A percentile compares a stretch with the other conserved stretches of the same genome.
phyloP scores from a whole-genome alignment of 495 filamentous ascomycete species.

The Talaromyces thailandensis region DNA sequence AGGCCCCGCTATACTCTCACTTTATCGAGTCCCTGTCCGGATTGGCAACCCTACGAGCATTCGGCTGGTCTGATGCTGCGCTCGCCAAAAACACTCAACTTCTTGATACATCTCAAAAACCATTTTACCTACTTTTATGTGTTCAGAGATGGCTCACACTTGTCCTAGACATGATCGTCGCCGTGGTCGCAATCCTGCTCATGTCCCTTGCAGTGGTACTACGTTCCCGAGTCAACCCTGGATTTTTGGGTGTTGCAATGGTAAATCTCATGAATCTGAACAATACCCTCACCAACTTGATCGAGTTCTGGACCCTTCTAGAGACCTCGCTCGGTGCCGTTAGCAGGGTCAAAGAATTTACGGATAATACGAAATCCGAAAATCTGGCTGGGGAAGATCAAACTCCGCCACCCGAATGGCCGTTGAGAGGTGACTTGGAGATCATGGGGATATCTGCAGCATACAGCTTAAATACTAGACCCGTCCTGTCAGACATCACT shows the following conservation, averaged over 20 bases:
- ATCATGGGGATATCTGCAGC: conserved; percentile 14
- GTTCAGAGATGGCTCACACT: conserved; percentile 31
- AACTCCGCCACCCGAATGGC: conserved; percentile 16
- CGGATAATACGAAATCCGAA: conserved; percentile 12
- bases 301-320: conserved; percentile 18
- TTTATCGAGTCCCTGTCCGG: conserved; percentile 32
- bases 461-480: conserved; percentile 12
- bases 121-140: conserved; percentile 31
- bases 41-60: conserved; percentile 31
- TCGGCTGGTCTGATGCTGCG: conserved; percentile 21
- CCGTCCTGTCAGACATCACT: conserved; percentile 1
- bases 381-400: conserved; percentile 11
- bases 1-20: conserved; percentile 30
- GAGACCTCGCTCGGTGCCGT: conserved; percentile 23
- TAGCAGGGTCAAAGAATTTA: conserved; percentile 23
- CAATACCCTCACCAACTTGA: conserved; percentile 11
- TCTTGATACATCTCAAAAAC: conserved; percentile 27
- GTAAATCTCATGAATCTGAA: conserved; percentile 19
- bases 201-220: conserved; percentile 13
- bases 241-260: conserved; percentile 22
- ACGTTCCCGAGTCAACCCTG: conserved; percentile 11
- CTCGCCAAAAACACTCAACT: conserved; percentile 11
- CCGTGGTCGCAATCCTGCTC: conserved; percentile 17
- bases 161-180: conserved; percentile 17
- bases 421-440: conserved; percentile 13